These are phyloP conservation scores for Collybia sp. DNA, from an alignment of 768 basidiomycete species.

Conservation along the genomic window DNA sequence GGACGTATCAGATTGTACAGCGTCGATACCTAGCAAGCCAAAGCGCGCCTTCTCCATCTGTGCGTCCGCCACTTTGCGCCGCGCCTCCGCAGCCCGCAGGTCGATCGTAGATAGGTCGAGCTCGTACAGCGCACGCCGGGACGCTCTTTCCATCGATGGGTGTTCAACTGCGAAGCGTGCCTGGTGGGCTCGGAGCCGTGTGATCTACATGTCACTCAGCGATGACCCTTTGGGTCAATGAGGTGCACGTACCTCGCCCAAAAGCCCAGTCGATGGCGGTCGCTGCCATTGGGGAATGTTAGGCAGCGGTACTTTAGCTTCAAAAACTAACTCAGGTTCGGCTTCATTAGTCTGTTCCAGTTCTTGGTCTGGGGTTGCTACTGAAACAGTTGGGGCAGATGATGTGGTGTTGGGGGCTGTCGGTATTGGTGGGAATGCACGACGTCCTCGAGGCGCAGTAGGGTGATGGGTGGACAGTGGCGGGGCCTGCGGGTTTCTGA, in stretches of 20 bases:
- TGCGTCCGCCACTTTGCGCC: conserved; percentile 50
- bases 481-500: conserved; percentile 11
- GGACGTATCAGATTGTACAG: conserved; percentile 4
- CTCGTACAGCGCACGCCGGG: conserved; percentile 54
- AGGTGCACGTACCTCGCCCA: neutral
- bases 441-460: conserved; percentile 13
- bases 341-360: neutral
- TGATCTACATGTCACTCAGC: conserved; percentile 16
- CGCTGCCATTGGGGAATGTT: neutral
- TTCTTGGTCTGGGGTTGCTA: neutral
- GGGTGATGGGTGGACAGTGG: conserved; percentile 13
- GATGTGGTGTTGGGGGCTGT: conserved; percentile 1
- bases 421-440: conserved; percentile 7
- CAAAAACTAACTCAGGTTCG: neutral
- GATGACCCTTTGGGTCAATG: neutral
- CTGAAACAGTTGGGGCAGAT: neutral
- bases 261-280: neutral
- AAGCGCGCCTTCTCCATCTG: conserved; percentile 59
- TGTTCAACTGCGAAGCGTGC: conserved; percentile 34
- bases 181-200: conserved; percentile 32
- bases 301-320: neutral
- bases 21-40: conserved; percentile 60
- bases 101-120: conserved; percentile 58
- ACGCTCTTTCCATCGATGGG: conserved; percentile 29
- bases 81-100: conserved; percentile 49